phyloP scores from a whole-genome alignment of 176 grass and related monocot genomes.

The Luzula sylvatica region DNA sequence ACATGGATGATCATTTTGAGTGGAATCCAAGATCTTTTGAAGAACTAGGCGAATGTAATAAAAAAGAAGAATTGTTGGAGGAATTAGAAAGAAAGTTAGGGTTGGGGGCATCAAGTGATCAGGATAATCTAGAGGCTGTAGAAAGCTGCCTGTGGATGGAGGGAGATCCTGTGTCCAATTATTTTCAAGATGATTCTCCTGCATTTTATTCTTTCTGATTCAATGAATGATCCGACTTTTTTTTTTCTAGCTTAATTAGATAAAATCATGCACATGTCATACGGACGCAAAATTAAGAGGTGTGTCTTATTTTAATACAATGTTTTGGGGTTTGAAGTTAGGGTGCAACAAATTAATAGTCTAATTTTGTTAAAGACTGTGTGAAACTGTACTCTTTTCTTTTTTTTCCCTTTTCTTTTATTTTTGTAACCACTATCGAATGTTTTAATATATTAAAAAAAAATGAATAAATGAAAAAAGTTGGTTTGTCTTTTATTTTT shows the following conservation, averaged over 20 bases:
- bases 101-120: conserved; percentile 25
- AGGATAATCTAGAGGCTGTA: conserved; percentile 20
- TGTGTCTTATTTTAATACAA: conserved; percentile 18
- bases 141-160: not conserved
- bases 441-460: too few relatives aligned
- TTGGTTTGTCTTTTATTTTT: too few relatives aligned
- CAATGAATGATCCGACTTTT: not conserved
- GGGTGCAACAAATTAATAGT: conserved; percentile 20
- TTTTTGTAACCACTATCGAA: too few relatives aligned
- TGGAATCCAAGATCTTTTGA: not conserved
- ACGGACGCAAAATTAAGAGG: not conserved
- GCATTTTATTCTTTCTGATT: too few relatives aligned
- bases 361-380: not conserved
- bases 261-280: not conserved
- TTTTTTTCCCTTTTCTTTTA: too few relatives aligned
- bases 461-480: too few relatives aligned
- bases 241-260: conserved; percentile 18
- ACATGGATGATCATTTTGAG: conserved; percentile 4
- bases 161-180: conserved; percentile 21
- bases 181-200: conserved; percentile 27
- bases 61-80: conserved; percentile 36
- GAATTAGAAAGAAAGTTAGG: conserved; percentile 66
- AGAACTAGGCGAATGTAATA: not conserved
- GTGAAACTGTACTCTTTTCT: too few relatives aligned
- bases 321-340: conserved; percentile 17